Conservation (phyloP, 1,284 basidiomycete species). For the Ganoderma meredithae region DNA sequence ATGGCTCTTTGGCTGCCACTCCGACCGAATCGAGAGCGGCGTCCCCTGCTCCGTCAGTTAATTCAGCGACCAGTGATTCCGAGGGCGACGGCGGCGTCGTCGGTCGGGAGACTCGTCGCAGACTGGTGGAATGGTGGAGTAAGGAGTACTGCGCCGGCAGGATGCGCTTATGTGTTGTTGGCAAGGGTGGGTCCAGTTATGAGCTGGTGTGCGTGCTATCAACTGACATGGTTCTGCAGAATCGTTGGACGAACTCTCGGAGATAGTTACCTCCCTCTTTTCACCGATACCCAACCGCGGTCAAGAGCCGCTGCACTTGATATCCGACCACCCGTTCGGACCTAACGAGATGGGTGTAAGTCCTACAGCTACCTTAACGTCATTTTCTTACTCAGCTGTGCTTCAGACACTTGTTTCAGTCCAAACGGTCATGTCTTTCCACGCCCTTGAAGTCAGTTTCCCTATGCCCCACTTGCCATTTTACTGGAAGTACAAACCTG, state of each 20-base stretch:
- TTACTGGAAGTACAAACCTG: slow-evolving; percentile 86
- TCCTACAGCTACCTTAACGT: slow-evolving; percentile 32
- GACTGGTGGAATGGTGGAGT: slow-evolving; percentile 96
- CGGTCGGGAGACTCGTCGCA: slow-evolving; percentile 89
- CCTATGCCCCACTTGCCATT: slow-evolving; percentile 87
- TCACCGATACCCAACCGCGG: slow-evolving; percentile 79
- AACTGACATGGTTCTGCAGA: slow-evolving; percentile 54
- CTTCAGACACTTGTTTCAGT: slow-evolving; percentile 82
- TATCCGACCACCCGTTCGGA: slow-evolving; percentile 82
- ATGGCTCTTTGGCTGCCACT: slow-evolving; percentile 50
- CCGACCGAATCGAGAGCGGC: slow-evolving; percentile 61
- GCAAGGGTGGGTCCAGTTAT: slow-evolving; percentile 68
- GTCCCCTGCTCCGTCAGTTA: slow-evolving; percentile 68
- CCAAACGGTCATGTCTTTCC: slow-evolving; percentile 92
- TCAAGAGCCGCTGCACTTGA: slow-evolving; percentile 69
- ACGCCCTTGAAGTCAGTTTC: slow-evolving; percentile 89
- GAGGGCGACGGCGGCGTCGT: slow-evolving; percentile 79
- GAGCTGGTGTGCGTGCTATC: background rate
- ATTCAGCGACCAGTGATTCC: slow-evolving; percentile 59
- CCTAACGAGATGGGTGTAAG: slow-evolving; percentile 78
- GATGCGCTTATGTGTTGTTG: slow-evolving; percentile 92
- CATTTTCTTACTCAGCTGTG: slow-evolving; percentile 10
- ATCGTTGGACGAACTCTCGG: slow-evolving; percentile 80
- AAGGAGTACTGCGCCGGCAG: slow-evolving; percentile 93
- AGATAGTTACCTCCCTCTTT: slow-evolving; percentile 78